Percentiles rank a stretch among this genome's conserved stretches.
These are phyloP conservation scores for Solanum ossicruentum DNA, from an alignment of 257 asterid genomes.

Conservation along the genomic window DNA sequence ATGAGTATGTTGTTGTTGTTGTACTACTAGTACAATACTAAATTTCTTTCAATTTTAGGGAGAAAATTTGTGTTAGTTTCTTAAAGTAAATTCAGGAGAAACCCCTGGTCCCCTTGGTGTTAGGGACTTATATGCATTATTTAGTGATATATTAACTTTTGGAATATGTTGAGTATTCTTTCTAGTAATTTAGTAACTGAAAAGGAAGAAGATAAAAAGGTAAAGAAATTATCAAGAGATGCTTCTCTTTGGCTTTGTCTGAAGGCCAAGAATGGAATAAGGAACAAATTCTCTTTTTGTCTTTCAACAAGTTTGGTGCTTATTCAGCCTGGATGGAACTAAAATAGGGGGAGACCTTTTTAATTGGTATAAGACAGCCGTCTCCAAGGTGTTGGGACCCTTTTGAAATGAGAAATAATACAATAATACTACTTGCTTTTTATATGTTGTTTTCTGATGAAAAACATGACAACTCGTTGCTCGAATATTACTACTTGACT, in stretches of 20 bases:
- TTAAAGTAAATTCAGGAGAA: neutral
- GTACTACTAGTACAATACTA: neutral
- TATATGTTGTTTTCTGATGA: constrained; percentile 12
- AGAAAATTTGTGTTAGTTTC: neutral
- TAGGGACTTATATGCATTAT: neutral
- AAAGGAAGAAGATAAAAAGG: neutral
- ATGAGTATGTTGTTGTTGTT: neutral
- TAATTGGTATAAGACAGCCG: constrained; percentile 15
- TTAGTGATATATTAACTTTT: neutral
- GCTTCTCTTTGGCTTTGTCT: constrained; percentile 42
- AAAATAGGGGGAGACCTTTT: constrained; percentile 24
- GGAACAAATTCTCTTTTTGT: constrained; percentile 52
- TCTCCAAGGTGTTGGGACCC: constrained; percentile 17
- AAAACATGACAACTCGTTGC: constrained; percentile 24
- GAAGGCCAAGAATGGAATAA: constrained; percentile 53
- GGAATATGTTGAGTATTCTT: neutral
- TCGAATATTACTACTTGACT: constrained; percentile 19
- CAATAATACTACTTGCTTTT: constrained; percentile 29
- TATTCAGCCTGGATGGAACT: constrained; percentile 43
- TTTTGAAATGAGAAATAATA: constrained; percentile 14
- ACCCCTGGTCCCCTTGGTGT: neutral
- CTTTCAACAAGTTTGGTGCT: constrained; percentile 58
- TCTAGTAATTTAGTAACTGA: neutral
- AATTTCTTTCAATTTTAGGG: neutral
- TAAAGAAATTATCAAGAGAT: constrained; percentile 15